phyloP scores from a whole-genome alignment of 306 rosid species.

The Hippophae tibetana region DNA sequence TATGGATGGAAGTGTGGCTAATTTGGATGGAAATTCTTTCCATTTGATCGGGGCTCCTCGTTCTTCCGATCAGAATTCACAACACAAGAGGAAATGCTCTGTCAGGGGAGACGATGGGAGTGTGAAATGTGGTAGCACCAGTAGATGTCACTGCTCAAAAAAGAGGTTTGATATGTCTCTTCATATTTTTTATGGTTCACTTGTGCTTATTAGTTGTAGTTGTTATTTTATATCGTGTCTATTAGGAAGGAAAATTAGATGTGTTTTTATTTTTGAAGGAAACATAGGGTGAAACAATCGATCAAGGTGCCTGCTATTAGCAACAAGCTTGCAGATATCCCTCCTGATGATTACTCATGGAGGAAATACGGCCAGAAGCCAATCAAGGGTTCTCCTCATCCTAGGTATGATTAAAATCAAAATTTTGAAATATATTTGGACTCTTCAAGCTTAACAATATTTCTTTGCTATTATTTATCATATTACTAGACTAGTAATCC shows the following conservation, averaged over 20 bases:
- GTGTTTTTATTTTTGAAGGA: slow-evolving; percentile 35
- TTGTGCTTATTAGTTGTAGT: background rate
- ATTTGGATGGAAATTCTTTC: slow-evolving; percentile 68
- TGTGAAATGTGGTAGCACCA: slow-evolving; percentile 68
- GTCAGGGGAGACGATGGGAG: slow-evolving; percentile 83
- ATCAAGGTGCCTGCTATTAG: slow-evolving; percentile 97
- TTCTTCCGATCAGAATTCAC: slow-evolving; percentile 76
- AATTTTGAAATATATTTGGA: background rate
- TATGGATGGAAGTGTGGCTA: slow-evolving; percentile 85
- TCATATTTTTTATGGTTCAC: slow-evolving; percentile 3
- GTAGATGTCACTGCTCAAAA: slow-evolving; percentile 97
- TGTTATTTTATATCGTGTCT: no score
- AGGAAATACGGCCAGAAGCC: slow-evolving; percentile 99
- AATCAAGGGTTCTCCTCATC: slow-evolving; percentile 98
- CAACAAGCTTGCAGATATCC: slow-evolving; percentile 94
- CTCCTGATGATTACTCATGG: slow-evolving; percentile 98
- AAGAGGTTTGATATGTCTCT: slow-evolving; percentile 57
- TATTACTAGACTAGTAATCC: background rate
- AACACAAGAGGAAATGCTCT: slow-evolving; percentile 81
- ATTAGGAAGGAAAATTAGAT: background rate
- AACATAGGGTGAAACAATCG: slow-evolving; percentile 83
- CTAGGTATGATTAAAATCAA: slow-evolving; percentile 46
- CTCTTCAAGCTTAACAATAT: slow-evolving; percentile 4
- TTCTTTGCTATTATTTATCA: background rate
- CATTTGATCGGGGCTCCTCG: slow-evolving; percentile 71